These are phyloP conservation scores for Mortierella antarctica DNA, from an alignment of 192 early-diverging fungal genomes.

Conservation along the genomic window DNA sequence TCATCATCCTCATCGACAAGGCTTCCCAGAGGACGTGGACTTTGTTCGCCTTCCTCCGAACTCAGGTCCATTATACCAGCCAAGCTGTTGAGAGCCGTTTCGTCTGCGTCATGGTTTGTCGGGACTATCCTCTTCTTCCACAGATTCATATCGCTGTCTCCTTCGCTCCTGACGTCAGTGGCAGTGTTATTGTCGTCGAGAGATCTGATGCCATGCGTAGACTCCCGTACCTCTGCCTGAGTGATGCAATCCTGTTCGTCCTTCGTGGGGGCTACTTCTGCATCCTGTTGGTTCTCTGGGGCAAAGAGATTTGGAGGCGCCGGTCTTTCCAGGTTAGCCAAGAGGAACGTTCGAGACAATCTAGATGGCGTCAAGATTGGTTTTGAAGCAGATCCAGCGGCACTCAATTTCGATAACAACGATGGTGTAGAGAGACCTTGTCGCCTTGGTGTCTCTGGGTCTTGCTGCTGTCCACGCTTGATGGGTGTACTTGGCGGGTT, in stretches of 20 bases:
- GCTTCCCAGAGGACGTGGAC: too few relatives aligned
- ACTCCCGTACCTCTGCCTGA: neutral
- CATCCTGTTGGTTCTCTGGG: neutral
- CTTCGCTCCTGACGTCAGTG: slow-evolving; percentile 2
- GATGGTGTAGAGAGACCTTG: slow-evolving; percentile 16
- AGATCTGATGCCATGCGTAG: neutral
- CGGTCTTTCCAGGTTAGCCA: slow-evolving; percentile 21
- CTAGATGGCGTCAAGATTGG: slow-evolving; percentile 37
- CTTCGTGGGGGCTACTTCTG: neutral
- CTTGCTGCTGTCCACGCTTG: slow-evolving; percentile 57
- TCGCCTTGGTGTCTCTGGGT: slow-evolving; percentile 18
- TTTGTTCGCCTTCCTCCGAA: too few relatives aligned
- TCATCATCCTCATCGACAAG: too few relatives aligned
- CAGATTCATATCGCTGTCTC: slow-evolving; percentile 7
- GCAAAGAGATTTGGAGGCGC: slow-evolving; percentile 21
- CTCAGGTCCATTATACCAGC: too few relatives aligned
- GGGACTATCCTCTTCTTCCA: neutral
- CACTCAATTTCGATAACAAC: slow-evolving; percentile 2
- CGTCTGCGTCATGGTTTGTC: too few relatives aligned
- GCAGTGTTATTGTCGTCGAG: neutral
- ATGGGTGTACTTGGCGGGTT: slow-evolving; percentile 67
- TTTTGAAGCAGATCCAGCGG: slow-evolving; percentile 7
- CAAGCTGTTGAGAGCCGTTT: neutral
- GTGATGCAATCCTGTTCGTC: neutral
- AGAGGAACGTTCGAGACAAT: slow-evolving; percentile 4